These are phyloP conservation scores for Tilletia walkeri DNA, from an alignment of 1,284 basidiomycete genomes.

Conservation along the genomic window DNA sequence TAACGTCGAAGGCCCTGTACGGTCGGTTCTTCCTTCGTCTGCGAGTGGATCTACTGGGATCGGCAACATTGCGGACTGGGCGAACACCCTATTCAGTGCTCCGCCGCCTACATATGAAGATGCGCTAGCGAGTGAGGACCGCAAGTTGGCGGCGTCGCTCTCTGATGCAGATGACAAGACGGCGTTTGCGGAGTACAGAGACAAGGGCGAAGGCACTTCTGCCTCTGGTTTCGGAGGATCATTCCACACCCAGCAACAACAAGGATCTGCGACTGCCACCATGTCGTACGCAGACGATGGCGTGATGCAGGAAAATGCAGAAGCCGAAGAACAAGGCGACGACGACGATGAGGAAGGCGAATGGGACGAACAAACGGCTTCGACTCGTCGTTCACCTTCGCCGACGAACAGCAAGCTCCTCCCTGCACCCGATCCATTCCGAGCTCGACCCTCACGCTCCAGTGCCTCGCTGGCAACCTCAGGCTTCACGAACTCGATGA, in stretches of 20 bases:
- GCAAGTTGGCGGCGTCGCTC: conserved; percentile 11
- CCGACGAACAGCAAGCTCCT: conserved; percentile 20
- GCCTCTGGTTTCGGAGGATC: background rate
- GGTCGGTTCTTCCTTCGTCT: background rate
- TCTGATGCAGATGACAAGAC: conserved; percentile 34
- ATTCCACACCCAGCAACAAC: background rate
- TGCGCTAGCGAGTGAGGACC: conserved; percentile 14
- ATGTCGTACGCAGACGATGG: background rate
- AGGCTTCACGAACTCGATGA: conserved; percentile 6
- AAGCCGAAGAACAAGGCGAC: background rate
- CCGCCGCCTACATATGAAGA: conserved; percentile 13
- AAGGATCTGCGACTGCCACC: background rate
- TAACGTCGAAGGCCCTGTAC: background rate
- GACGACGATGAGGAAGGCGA: background rate
- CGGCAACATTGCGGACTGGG: conserved; percentile 11
- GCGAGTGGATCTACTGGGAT: background rate
- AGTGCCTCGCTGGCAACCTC: background rate
- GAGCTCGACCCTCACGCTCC: background rate
- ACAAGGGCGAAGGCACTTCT: conserved; percentile 64
- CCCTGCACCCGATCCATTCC: conserved; percentile 9
- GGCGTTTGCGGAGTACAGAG: conserved; percentile 61
- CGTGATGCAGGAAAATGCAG: background rate
- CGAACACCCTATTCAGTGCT: conserved; percentile 12
- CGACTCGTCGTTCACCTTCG: conserved; percentile 24
- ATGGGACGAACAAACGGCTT: conserved; percentile 56